Evolutionary conservation across 169 alveolate genomes (phyloP).

Genomic region (Perkinsus olseni): DNA sequence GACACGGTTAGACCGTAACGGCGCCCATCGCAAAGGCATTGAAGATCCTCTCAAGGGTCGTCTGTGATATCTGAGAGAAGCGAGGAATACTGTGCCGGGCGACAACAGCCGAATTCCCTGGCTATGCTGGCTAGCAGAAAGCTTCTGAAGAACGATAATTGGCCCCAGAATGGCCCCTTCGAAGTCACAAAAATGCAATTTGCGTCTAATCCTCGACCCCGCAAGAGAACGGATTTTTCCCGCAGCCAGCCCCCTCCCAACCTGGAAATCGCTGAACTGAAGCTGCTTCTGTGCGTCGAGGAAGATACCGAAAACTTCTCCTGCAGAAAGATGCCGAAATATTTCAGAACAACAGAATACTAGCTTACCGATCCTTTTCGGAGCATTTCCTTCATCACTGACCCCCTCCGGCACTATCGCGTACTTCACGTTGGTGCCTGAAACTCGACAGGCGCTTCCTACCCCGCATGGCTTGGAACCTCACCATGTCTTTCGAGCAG

Average conservation of each 20-base stretch:
- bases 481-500: not conserved
- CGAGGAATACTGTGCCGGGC: not conserved
- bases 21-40: not conserved
- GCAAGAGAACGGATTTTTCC: not conserved
- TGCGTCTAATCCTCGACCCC: not conserved
- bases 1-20: not conserved
- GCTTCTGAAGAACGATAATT: not conserved
- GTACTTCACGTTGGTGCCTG: not conserved
- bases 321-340: not conserved
- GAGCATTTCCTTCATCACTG: not conserved
- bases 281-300: not conserved
- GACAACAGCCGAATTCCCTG: not conserved
- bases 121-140: not conserved
- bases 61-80: not conserved
- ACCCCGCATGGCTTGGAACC: not conserved
- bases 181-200: not conserved
- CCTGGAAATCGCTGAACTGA: not conserved
- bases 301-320: not conserved
- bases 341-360: too few relatives aligned
- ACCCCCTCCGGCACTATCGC: not conserved
- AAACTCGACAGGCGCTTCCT: not conserved
- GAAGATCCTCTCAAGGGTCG: not conserved
- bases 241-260: not conserved
- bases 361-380: not conserved
- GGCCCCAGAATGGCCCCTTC: too few relatives aligned